Base-by-base conservation (phyloP, 345 rosid species). In the Lumnitzera racemosa region DNA sequence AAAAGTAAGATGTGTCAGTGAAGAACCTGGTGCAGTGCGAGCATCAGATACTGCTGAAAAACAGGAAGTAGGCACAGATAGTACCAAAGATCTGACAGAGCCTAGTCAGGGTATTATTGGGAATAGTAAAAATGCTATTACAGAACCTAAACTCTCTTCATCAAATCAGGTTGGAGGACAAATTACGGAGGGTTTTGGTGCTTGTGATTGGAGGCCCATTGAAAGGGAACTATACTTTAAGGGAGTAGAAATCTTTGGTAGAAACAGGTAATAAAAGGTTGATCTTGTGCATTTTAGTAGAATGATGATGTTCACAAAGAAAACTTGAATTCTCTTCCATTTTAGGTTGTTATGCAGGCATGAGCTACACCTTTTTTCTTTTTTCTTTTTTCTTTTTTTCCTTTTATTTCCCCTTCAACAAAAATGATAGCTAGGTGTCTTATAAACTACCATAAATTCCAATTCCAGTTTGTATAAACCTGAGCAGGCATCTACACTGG, bases 191-290 rank as follows among this genome's bases (percentile, higher is more conserved):
- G 31, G 53, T n/a, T 56, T 31, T 15, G 50, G 59, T 64, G 62
- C 49, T 51, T 62, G 84, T 49, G 81, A 76, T 60, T 94, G 99
- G 99, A 86, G 76, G 66, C 90, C 95, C 54, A 80, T 90, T 56
- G 97, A 94, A 79, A 94, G 80, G 78, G 97, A 94, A 72, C 74
- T 94, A 57, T 94, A 86, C 75, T 70, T 70, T 68, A 94, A 94
- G 77, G 99, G 99, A 74, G 79, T 94, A 57, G 97, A 94, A 77
- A 94, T 94, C 61, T 94, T 83, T 79, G 99, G 99, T 52, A 86
- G 88, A 84, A 94, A 90, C 82, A 94, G 99, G 99, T 89, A 80
- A 27, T 24, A 49, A 46, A 48, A 15, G 6, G 24, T 49, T 14
- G 31, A 60, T 29, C 13, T 16, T 9, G 50, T 25, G 10, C 49